These are phyloP conservation scores for Solanum sejunctum DNA, from an alignment of 257 asterid genomes.

Conservation along the genomic window DNA sequence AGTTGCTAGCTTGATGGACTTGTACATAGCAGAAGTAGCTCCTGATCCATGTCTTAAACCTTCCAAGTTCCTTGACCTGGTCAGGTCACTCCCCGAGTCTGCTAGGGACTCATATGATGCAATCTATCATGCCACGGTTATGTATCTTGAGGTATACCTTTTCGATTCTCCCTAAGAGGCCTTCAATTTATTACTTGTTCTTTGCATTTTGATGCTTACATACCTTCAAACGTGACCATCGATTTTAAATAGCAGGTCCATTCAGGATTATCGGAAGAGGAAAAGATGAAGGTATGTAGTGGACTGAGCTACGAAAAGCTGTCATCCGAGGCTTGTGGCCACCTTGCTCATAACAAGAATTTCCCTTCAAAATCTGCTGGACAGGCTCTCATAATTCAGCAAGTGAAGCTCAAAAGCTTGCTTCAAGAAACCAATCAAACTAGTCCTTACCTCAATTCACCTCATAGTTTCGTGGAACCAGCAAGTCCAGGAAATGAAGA, in stretches of 20 bases:
- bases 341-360: constrained; percentile 40
- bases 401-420: constrained; percentile 50
- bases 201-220: not conserved
- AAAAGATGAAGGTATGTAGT: constrained; percentile 35
- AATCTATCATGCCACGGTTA: constrained; percentile 43
- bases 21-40: constrained; percentile 68
- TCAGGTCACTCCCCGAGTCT: constrained; percentile 50
- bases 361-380: constrained; percentile 53
- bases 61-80: constrained; percentile 44
- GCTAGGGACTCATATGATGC: constrained; percentile 61
- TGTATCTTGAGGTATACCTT: constrained; percentile 53
- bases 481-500: constrained; percentile 2
- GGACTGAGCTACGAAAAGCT: constrained; percentile 60
- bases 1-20: constrained; percentile 48
- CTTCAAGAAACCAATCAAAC: constrained; percentile 34
- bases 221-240: not conserved
- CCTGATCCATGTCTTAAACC: constrained; percentile 68
- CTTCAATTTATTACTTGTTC: not conserved
- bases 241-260: constrained; percentile 40
- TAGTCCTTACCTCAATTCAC: constrained; percentile 1
- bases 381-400: constrained; percentile 54
- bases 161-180: not conserved
- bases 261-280: constrained; percentile 52
- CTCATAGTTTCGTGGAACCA: constrained; percentile 5
- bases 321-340: constrained; percentile 46